Evolutionary conservation across 2,329 filamentous ascomycete genomes (phyloP).

Genomic region (Hymenoscyphus occultus): DNA sequence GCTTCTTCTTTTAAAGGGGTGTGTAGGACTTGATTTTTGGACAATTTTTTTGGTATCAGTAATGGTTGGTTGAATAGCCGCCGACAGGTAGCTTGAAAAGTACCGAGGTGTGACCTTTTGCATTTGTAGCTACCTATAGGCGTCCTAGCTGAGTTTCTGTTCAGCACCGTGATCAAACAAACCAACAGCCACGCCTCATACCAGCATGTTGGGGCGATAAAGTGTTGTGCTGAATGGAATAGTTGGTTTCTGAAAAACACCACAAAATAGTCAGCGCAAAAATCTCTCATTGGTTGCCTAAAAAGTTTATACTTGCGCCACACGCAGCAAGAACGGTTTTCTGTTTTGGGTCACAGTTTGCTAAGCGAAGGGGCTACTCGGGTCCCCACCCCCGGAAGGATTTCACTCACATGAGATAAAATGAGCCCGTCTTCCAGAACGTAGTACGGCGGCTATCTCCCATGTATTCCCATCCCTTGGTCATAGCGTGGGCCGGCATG

Average conservation of each 20-base stretch:
- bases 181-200: neutral
- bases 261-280: neutral
- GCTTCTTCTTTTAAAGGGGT: neutral
- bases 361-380: neutral
- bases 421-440: neutral
- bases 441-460: neutral
- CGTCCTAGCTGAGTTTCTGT: neutral
- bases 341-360: neutral
- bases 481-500: neutral
- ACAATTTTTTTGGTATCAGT: neutral
- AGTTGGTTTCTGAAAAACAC: neutral
- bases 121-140: neutral
- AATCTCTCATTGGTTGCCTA: neutral
- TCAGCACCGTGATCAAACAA: neutral
- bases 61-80: conserved; percentile 1
- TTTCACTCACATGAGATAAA: neutral
- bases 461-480: neutral
- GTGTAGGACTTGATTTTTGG: neutral
- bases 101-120: neutral
- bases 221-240: neutral
- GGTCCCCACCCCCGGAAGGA: neutral
- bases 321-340: neutral
- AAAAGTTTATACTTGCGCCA: neutral
- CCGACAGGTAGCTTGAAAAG: neutral
- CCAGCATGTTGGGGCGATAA: neutral